Evolutionary conservation across 2,329 filamentous ascomycete genomes (phyloP).

Genomic region (Ascosphaera pollenicola): DNA sequence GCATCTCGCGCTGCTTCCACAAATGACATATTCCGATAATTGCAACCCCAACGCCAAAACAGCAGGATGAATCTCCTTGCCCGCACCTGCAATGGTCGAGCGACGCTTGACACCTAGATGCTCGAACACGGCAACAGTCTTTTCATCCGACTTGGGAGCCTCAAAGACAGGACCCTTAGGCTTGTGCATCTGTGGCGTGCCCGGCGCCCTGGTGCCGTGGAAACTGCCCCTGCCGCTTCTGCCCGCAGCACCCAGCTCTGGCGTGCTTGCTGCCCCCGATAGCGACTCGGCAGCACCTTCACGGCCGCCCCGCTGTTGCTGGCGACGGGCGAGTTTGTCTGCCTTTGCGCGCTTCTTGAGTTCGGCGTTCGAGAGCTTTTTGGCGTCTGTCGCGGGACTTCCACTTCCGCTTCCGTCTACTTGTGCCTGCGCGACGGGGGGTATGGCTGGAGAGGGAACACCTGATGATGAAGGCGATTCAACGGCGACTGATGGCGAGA

Average conservation of each 20-base stretch:
- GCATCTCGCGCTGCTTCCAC: constrained; percentile 71
- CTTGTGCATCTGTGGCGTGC: constrained; percentile 11
- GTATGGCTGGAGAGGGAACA: constrained; percentile 7
- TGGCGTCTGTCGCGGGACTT: constrained; percentile 6
- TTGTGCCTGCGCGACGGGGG: constrained; percentile 10
- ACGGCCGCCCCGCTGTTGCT: constrained; percentile 38
- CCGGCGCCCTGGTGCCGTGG: constrained; percentile 8
- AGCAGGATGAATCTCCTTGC: constrained; percentile 61
- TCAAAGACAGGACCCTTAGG: constrained; percentile 5
- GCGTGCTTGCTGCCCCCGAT: too few species aligned
- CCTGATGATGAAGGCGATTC: constrained; percentile 8
- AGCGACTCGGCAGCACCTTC: constrained; percentile 20
- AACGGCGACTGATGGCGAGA: neutral
- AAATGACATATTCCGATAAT: constrained; percentile 71
- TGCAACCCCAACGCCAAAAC: constrained; percentile 73
- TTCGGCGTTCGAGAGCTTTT: constrained; percentile 35
- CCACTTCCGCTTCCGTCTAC: too few species aligned
- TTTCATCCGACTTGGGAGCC: constrained; percentile 27
- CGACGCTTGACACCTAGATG: constrained; percentile 60
- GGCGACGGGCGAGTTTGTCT: constrained; percentile 72
- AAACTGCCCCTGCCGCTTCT: constrained; percentile 16
- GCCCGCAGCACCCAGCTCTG: constrained; percentile 12
- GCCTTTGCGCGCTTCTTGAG: constrained; percentile 77
- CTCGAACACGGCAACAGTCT: constrained; percentile 55
- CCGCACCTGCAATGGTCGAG: constrained; percentile 35